Percentiles rank a stretch among this genome's conserved stretches.
These are phyloP conservation scores for Alnus rubra DNA, from an alignment of 306 rosid genomes.

Conservation along the genomic window DNA sequence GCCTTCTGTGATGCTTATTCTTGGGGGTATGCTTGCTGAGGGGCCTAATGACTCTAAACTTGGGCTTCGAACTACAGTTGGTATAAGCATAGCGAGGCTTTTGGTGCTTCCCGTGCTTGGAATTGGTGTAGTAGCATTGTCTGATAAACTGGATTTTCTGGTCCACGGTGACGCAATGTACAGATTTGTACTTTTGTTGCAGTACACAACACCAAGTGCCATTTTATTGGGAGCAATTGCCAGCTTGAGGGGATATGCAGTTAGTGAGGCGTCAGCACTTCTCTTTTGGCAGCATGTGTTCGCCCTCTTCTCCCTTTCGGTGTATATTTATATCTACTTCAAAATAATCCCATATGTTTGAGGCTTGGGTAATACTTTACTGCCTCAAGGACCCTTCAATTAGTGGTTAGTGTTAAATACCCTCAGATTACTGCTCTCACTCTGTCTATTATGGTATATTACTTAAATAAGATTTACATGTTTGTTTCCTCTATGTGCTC, in stretches of 20 bases:
- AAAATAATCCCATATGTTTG: slow-evolving; percentile 45
- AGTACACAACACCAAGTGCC: slow-evolving; percentile 88
- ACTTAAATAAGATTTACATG: neutral
- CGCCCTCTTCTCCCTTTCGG: slow-evolving; percentile 76
- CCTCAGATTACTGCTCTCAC: slow-evolving; percentile 20
- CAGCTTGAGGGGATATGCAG: slow-evolving; percentile 89
- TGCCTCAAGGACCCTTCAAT: neutral
- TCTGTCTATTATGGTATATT: neutral
- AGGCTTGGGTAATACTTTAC: slow-evolving; percentile 24
- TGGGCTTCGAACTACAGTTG: slow-evolving; percentile 71
- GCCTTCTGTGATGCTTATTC: slow-evolving; percentile 88
- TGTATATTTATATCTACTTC: slow-evolving; percentile 69
- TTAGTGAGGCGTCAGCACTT: slow-evolving; percentile 83
- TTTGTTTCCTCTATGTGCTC: slow-evolving; percentile 5
- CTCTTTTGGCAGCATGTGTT: slow-evolving; percentile 91
- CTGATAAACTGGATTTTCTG: slow-evolving; percentile 63
- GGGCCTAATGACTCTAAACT: slow-evolving; percentile 77
- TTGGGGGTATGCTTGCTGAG: slow-evolving; percentile 93
- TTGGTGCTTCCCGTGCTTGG: slow-evolving; percentile 83
- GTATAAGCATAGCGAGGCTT: slow-evolving; percentile 73
- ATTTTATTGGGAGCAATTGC: slow-evolving; percentile 87
- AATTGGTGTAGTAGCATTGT: slow-evolving; percentile 57
- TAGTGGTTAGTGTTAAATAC: neutral
- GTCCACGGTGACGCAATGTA: slow-evolving; percentile 58
- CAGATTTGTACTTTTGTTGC: slow-evolving; percentile 74